These are phyloP conservation scores for Teratosphaeria destructans DNA, from an alignment of 2,329 filamentous ascomycete species.

Conservation along the genomic window DNA sequence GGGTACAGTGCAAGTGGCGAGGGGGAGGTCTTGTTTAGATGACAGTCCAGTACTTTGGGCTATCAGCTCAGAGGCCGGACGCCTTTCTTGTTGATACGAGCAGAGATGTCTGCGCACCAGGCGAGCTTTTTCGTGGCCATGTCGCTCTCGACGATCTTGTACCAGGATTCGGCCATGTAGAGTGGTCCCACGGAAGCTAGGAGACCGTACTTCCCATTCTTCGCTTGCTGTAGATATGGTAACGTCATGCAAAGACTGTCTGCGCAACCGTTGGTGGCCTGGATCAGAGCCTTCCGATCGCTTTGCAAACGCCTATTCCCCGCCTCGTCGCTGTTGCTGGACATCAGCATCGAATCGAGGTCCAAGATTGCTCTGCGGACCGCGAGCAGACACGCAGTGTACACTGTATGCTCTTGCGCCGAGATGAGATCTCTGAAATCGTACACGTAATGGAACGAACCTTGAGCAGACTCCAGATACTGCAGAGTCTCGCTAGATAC, in stretches of 20 bases:
- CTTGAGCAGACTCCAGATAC: background rate
- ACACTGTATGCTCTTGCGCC: background rate
- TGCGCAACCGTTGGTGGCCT: background rate
- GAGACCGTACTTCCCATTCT: background rate
- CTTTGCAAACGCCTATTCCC: background rate
- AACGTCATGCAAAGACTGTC: background rate
- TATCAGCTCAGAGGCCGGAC: background rate
- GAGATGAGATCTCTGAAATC: background rate
- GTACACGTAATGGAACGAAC: background rate
- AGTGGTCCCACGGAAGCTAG: background rate
- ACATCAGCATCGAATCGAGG: background rate
- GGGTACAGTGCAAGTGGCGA: slow-evolving; percentile 33
- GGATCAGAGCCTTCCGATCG: background rate
- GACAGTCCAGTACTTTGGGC: background rate
- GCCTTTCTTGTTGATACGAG: background rate
- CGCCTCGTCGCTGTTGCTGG: background rate
- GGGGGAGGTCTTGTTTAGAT: slow-evolving; percentile 30
- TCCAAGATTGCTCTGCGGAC: background rate
- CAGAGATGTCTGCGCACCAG: background rate
- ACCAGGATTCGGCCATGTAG: background rate
- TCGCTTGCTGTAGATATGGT: background rate
- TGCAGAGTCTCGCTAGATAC: background rate
- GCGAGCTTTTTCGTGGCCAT: background rate
- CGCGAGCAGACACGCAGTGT: background rate
- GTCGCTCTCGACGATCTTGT: background rate